A percentile compares a stretch with the other conserved stretches of the same genome.
Evolutionary conservation across 139 green algal species (phyloP).

Genomic region (Microglena sp.): DNA sequence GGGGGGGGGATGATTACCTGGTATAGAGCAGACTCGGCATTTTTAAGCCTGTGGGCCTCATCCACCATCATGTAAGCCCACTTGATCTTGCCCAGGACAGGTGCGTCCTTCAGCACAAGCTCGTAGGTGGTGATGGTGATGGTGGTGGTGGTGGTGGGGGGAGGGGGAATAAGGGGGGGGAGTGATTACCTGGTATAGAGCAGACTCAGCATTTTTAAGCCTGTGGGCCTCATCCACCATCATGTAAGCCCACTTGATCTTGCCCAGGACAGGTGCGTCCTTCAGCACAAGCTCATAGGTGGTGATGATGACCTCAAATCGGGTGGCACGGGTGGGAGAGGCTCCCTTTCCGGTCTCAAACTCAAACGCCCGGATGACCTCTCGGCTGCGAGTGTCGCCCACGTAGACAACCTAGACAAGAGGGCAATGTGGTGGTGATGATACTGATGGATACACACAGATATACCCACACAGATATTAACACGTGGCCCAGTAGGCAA

Average conservation of each 20-base stretch:
- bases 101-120: slow-evolving; percentile 76
- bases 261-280: slow-evolving; percentile 46
- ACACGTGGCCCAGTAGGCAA: neutral
- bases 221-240: slow-evolving; percentile 78
- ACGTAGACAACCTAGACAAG: slow-evolving; percentile 71
- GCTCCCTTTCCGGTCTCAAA: slow-evolving; percentile 17
- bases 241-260: slow-evolving; percentile 63
- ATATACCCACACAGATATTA: neutral
- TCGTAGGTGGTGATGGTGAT: slow-evolving; percentile 82
- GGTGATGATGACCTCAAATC: slow-evolving; percentile 77
- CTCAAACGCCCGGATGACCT: slow-evolving; percentile 35
- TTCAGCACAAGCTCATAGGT: slow-evolving; percentile 90
- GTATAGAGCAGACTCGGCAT: slow-evolving; percentile 76
- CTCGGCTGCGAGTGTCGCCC: slow-evolving; percentile 50
- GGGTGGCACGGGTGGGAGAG: slow-evolving; percentile 1
- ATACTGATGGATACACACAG: neutral
- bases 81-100: slow-evolving; percentile 25
- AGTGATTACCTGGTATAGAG: no score
- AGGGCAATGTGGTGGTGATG: no score
- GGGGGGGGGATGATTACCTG: no score
- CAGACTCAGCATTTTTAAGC: slow-evolving; percentile 65
- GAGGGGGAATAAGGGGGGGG: no score
- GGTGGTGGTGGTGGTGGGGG: neutral
- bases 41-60: slow-evolving; percentile 82
- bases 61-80: slow-evolving; percentile 88